Conservation (phyloP, 441 rosid genomes). For the Erodium chrysanthum region DNA sequence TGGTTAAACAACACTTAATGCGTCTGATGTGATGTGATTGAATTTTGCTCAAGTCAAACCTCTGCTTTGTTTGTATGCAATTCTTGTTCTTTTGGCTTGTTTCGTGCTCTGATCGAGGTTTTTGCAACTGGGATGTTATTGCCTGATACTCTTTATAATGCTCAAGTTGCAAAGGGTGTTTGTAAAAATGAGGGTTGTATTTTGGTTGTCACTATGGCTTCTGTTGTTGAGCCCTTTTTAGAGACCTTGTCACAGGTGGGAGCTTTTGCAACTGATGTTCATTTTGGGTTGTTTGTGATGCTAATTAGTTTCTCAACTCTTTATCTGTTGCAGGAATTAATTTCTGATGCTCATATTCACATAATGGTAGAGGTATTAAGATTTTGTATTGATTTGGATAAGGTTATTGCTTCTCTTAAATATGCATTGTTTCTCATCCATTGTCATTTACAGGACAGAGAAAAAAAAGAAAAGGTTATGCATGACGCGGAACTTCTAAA, state of each 20-base stretch:
- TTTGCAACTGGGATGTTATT: slow-evolving; percentile 83
- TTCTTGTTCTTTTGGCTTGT: no score
- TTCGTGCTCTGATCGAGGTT: slow-evolving; percentile 12
- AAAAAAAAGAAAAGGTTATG: slow-evolving; percentile 23
- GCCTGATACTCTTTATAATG: slow-evolving; percentile 33
- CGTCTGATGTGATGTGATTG: slow-evolving; percentile 20
- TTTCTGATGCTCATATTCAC: slow-evolving; percentile 61
- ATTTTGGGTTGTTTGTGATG: neutral
- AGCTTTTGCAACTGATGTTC: neutral
- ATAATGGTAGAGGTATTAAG: slow-evolving; percentile 65
- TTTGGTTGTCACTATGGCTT: slow-evolving; percentile 72
- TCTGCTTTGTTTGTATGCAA: no score
- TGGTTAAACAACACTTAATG: no score
- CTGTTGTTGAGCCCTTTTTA: slow-evolving; percentile 76
- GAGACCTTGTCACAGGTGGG: slow-evolving; percentile 44
- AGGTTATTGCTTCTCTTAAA: neutral
- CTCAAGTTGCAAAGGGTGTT: slow-evolving; percentile 30
- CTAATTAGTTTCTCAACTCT: neutral
- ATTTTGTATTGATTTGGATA: neutral
- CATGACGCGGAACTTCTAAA: slow-evolving; percentile 45
- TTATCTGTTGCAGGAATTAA: slow-evolving; percentile 53
- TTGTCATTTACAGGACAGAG: slow-evolving; percentile 37
- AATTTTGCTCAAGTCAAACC: no score
- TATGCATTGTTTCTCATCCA: neutral
- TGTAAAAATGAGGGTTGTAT: slow-evolving; percentile 25